Base-by-base conservation (phyloP, 495 filamentous ascomycete species). In the Talaromyces wortmannii region DNA sequence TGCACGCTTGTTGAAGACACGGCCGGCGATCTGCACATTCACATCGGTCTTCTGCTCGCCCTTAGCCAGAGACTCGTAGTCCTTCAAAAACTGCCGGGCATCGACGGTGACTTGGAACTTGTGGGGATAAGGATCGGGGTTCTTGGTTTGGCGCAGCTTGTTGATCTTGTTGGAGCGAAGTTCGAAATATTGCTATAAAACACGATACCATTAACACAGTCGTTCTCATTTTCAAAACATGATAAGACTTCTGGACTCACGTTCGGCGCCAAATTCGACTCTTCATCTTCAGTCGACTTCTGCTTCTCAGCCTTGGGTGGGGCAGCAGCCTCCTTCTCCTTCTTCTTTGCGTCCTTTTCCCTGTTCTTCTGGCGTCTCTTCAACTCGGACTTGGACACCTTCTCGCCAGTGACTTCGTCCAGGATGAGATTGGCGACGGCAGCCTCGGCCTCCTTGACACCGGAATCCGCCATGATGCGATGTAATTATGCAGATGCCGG, bases 291-390 rank as follows among this genome's bases (percentile, higher is more conserved):
- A 40, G 76, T 80, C 66, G 83, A 84, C 23, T 70, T 66, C 73
- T 89, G 88, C 80, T 90, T 89, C 67, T 78, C 77, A 44, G 79
- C 70, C 70, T 83, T 81, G 53, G 86, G 78, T 8, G 88, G 84
- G 50, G 87, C 85, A 59, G 83, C 77, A 45, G 90, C 88, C 23
- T 84, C 89, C 77, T 90, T 91, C 68, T 89, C 83, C 58, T 86
- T 86, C 86, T 95, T 96, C 74, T 88, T 86, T 59, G 84, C 85
- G 31, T 94, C 91, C 70, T 80, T 85, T 67, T 90, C 82, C 61
- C 94, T 85, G 67, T 86, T 77, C 87, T 97, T 98, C 78, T 92
- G 84, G 65, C 92, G 86, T 79, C 89, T 92, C 88, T 97, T 98
- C 68, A 94, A 78, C 72, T 92, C 90, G 23, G 86, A 82, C 84